phyloP scores from a whole-genome alignment of 129 eudicot species.

The Chrysanthemum makinoi region DNA sequence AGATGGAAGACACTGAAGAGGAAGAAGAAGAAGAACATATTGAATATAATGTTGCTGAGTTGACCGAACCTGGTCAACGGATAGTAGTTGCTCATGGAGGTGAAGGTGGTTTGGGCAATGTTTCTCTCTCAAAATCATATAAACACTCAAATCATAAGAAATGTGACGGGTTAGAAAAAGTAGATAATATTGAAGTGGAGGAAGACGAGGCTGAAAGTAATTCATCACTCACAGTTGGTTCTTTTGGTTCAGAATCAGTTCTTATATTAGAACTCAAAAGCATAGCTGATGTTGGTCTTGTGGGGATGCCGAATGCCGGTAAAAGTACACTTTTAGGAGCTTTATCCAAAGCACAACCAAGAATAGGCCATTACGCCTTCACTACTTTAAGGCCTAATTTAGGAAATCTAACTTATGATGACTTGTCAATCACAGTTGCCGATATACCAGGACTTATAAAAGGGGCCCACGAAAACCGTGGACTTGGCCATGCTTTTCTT shows the following conservation, averaged over 20 bases:
- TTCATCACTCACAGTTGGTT: constrained; percentile 43
- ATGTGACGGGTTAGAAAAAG: constrained; percentile 15
- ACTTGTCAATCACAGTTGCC: constrained; percentile 73
- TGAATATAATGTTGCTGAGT: constrained; percentile 72
- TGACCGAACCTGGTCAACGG: constrained; percentile 76
- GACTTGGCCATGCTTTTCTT: constrained; percentile 92
- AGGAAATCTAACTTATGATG: constrained; percentile 77
- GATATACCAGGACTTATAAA: constrained; percentile 90
- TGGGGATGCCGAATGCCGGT: constrained; percentile 98
- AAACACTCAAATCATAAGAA: constrained; percentile 31
- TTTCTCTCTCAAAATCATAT: constrained; percentile 31
- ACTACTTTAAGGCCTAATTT: constrained; percentile 91
- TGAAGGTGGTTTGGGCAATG: constrained; percentile 78
- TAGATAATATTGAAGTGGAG: constrained; percentile 19
- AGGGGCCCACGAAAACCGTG: constrained; percentile 96
- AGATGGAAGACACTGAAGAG: constrained; percentile 1
- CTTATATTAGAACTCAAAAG: constrained; percentile 78
- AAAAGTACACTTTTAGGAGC: constrained; percentile 94
- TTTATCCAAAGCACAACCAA: constrained; percentile 84
- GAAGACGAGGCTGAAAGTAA: constrained; percentile 36
- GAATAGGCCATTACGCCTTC: constrained; percentile 87
- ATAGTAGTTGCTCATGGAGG: constrained; percentile 77
- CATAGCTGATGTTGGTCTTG: constrained; percentile 92
- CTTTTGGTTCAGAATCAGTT: constrained; percentile 68
- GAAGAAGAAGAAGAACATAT: constrained; percentile 44